Evolutionary conservation across 768 basidiomycete genomes (phyloP), one percentile per base, ranked within the genome.

Genomic region (Phanerochaete sordida): DNA sequence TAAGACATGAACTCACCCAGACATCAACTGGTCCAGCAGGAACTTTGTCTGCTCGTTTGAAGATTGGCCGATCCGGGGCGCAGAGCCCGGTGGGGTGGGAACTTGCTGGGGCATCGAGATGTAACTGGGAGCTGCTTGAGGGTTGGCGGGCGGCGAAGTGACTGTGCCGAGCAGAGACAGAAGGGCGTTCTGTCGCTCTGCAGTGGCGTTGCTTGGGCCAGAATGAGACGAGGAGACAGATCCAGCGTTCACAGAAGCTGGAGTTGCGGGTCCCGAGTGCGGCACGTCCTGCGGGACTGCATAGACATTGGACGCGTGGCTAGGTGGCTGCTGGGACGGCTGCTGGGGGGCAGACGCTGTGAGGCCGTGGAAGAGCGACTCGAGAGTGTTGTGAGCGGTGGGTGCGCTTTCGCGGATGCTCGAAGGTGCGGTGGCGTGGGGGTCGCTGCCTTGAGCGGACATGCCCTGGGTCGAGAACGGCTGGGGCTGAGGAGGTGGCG

Each of bases 1-100:
- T n/a, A 60, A 11, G 62, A 63, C 35, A 58, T 28, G 61, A 16
- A 79, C 87, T 75, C 70, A 93, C 91, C 88, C 87, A 58, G 85
- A 79, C 85, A 93, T 90, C 61, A 93, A 76, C 69, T 91, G 88
- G 64, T 93, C 91, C 61, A 93, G 74, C 65, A 93, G 71, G 61
- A 85, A 77, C 74, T 91, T 90, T 59, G 87, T 86, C 69, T 90
- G 88, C 62, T 90, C 87, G 65, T 80, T 69, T 62, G 80, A 82
- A 13, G 81, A 78, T 79, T 15, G 85, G 77, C 68, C 84, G 73
- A 62, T 81, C 78, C 19, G 82, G 80, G 66, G 69, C 12, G 84
- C 70, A 0, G 81, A 83, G 1, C 82, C 80, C 26, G 89, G 90
- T 12, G 88, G 88, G 0, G 87, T 86, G 13, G 88, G 87, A 44